These are phyloP conservation scores for Trichoderma lentiforme DNA, from an alignment of 2,329 filamentous ascomycete species.

Conservation along the genomic window DNA sequence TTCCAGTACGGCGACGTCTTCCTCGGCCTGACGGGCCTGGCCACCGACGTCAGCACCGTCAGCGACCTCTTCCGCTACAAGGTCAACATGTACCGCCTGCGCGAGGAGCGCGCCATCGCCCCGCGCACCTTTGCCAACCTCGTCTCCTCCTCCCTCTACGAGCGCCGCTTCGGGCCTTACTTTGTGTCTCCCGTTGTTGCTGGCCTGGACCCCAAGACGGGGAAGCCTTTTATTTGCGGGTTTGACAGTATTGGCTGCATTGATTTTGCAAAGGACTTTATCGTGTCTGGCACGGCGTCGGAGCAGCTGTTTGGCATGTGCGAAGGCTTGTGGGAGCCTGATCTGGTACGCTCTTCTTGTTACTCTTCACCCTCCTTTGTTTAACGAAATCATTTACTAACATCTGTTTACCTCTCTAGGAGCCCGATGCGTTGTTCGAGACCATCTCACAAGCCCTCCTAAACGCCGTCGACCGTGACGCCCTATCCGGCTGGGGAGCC, in stretches of 20 bases:
- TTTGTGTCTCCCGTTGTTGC: constrained; percentile 95
- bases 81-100: constrained; percentile 99
- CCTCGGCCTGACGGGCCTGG: constrained; percentile 91
- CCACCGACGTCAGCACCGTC: constrained; percentile 92
- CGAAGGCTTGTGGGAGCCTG: constrained; percentile 95
- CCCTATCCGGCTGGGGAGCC: constrained; percentile 94
- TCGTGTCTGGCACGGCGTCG: constrained; percentile 91
- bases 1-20: constrained; percentile 96
- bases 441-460: constrained; percentile 94
- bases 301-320: constrained; percentile 99
- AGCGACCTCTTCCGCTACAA: constrained; percentile 99
- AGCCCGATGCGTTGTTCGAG: constrained; percentile 93
- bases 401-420: constrained; percentile 44
- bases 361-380: not conserved
- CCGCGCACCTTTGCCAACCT: constrained; percentile 96
- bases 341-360: constrained; percentile 63
- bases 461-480: constrained; percentile 94
- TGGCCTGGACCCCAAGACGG: constrained; percentile 89
- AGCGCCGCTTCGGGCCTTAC: constrained; percentile 92
- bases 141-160: constrained; percentile 86
- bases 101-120: constrained; percentile 94
- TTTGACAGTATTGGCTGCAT: constrained; percentile 99
- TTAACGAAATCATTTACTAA: not conserved
- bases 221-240: constrained; percentile 95
- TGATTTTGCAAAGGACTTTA: constrained; percentile 99